These are phyloP conservation scores for Zygoascus meyerae DNA, from an alignment of 1,139 yeast species.

Conservation along the genomic window DNA sequence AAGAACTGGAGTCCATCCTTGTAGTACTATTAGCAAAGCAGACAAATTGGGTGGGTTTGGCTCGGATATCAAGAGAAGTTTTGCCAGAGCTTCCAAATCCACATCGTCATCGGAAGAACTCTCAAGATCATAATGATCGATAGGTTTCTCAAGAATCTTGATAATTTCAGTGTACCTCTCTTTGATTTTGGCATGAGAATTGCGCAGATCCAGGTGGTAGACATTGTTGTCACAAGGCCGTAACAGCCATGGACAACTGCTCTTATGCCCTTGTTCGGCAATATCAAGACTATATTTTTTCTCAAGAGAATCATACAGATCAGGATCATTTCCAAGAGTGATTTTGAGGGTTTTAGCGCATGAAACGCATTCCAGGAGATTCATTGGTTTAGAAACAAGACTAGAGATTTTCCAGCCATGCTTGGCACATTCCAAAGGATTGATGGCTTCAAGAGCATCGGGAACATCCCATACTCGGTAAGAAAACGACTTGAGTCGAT, in stretches of 20 bases:
- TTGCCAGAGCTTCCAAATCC: too few species aligned
- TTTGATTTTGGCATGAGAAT: background rate
- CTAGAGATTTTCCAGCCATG: constrained; percentile 11
- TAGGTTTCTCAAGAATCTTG: too few species aligned
- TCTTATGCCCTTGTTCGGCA: constrained; percentile 4
- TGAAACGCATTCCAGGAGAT: constrained; percentile 12
- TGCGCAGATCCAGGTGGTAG: constrained; percentile 1
- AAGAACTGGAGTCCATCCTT: too few species aligned
- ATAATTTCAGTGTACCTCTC: background rate
- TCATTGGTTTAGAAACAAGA: background rate
- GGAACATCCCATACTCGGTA: constrained; percentile 12
- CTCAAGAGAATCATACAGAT: background rate
- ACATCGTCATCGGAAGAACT: too few species aligned
- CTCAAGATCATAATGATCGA: too few species aligned
- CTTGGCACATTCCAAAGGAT: constrained; percentile 9
- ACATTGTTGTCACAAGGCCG: constrained; percentile 2
- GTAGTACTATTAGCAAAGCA: too few species aligned
- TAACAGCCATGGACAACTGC: constrained; percentile 8
- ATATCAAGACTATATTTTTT: background rate
- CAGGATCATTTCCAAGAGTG: constrained; percentile 7
- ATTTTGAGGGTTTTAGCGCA: constrained; percentile 8
- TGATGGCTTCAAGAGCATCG: background rate
- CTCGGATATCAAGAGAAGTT: too few species aligned
- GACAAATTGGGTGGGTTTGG: too few species aligned
- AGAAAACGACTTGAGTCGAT: constrained; percentile 12